A percentile compares a stretch with the other conserved stretches of the same genome.
phyloP scores from a whole-genome alignment of 768 basidiomycete species.

The Asterophora lycoperdoides region DNA sequence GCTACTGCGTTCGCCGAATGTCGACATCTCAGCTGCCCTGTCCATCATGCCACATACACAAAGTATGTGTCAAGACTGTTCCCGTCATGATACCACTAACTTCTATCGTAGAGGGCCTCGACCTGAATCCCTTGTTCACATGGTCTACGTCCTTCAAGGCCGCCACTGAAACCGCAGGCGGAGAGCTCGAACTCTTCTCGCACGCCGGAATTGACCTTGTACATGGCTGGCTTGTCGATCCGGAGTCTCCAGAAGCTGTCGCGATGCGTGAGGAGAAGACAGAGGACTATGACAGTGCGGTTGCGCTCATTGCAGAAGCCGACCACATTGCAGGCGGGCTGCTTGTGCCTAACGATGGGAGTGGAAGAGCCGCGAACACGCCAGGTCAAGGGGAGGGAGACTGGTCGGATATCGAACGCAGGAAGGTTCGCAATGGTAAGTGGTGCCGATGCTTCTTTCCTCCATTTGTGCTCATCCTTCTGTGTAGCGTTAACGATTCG shows the following conservation, averaged over 20 bases:
- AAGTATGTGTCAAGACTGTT: slow-evolving; percentile 42
- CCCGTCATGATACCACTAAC: not conserved
- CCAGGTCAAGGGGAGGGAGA: slow-evolving; percentile 17
- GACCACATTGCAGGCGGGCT: slow-evolving; percentile 66
- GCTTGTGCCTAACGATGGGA: slow-evolving; percentile 44
- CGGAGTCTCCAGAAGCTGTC: slow-evolving; percentile 52
- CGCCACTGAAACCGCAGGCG: slow-evolving; percentile 45
- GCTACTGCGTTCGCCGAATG: slow-evolving; percentile 50
- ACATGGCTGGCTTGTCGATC: slow-evolving; percentile 88
- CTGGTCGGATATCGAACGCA: slow-evolving; percentile 50
- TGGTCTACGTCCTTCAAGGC: slow-evolving; percentile 65
- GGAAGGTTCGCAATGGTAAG: slow-evolving; percentile 71
- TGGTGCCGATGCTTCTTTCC: not conserved
- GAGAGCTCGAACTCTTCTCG: slow-evolving; percentile 83
- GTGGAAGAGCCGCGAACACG: slow-evolving; percentile 9
- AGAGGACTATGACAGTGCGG: slow-evolving; percentile 70
- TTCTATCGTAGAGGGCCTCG: slow-evolving; percentile 66
- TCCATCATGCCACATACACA: slow-evolving; percentile 75
- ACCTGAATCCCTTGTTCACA: slow-evolving; percentile 83
- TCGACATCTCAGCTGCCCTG: slow-evolving; percentile 68
- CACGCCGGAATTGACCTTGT: slow-evolving; percentile 77
- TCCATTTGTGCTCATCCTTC: not conserved
- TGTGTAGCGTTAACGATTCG: slow-evolving; percentile 60
- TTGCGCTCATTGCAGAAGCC: slow-evolving; percentile 72
- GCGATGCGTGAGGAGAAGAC: slow-evolving; percentile 41